Evolutionary conservation across 1,284 basidiomycete genomes (phyloP), one percentile per base, ranked within the genome.

Genomic region (Flammula alnicola): DNA sequence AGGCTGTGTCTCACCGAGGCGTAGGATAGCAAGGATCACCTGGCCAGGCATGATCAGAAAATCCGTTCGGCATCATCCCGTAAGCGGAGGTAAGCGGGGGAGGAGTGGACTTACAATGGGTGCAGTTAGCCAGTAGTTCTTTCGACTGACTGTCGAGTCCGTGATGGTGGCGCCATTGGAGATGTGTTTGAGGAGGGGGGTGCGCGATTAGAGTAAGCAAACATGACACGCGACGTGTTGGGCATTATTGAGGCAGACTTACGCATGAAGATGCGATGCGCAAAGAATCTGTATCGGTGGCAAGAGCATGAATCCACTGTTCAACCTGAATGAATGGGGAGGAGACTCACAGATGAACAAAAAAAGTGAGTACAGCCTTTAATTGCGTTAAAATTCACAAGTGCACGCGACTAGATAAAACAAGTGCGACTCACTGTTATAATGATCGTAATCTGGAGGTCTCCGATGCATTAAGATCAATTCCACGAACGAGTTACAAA

Each of bases 111-210:
- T 48, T 52, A 77, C 77, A 26, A 78, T 68, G 0, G 74, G 71
- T 4, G 57, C 43, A 3, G 68, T 66, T 44, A 78, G 58, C 12
- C 59, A 60, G 62, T 58, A 67, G 35, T 72, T 76, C 11, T 63
- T 51, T 44, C 64, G 66, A 64, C 75, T 76, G 36, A 77, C 74
- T 75, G 40, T n/a, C n/a, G n/a, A n/a, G n/a, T n/a, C n/a, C n/a
- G n/a, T n/a, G n/a, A n/a, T n/a, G n/a, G n/a, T n/a, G n/a, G n/a
- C n/a, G n/a, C n/a, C n/a, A n/a, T n/a, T n/a, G n/a, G n/a, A n/a
- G n/a, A n/a, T n/a, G n/a, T n/a, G n/a, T n/a, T n/a, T n/a, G n/a
- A n/a, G n/a, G n/a, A n/a, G n/a, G n/a, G n/a, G n/a, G n/a, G n/a
- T n/a, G n/a, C n/a, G n/a, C n/a, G n/a, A n/a, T n/a, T n/a, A n/a